Base-by-base conservation (phyloP, 2,329 filamentous ascomycete species). In the Phialophora verrucosa region DNA sequence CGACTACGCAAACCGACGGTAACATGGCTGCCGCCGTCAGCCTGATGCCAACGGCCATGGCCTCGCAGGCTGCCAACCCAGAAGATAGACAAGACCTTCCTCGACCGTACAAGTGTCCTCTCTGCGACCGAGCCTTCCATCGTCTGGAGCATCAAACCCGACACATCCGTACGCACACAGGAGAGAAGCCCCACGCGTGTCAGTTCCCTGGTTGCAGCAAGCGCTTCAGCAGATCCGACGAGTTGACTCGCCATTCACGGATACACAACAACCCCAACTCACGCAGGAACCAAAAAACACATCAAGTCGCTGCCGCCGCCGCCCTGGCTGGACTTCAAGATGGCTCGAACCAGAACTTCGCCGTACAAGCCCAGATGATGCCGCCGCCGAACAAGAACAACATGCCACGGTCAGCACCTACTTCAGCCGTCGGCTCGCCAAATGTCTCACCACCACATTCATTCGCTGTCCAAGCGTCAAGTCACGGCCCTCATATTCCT, bases 231-330 rank as follows among this genome's bases (percentile, higher is more conserved):
- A 90, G 94, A 71, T 97, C 94, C 12, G 94, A 99, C 77, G 94
- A 99, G 82, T 85, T 99, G 73, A 99, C 95, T 69, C 90, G 94
- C 68, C 94, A 99, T 82, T 97, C 94, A 77, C 88, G 94, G 78
- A 99, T 99, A 82, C 94, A 99, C 87, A 97, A 92, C 87, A 99
- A 98, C 82, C 94, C 95, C 66, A 98, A 98, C 84, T 97, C 93
- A 65, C 87, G 95, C 76, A 85, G 94, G 76, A 93, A 92, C 72
- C 96, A 96, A 84, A 97, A 97, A 84, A 88, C 88, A 67, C 84
- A 88, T 76, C 84, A 85, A 67, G 82, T 86, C 62, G 85, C 85
- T n/a, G 83, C 85, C 12, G 83, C 84, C 14, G 83, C 85, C 10
- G 83, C 83, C 2, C 83, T 84, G 14, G 80, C 82, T 23, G 82